Evolutionary conservation across 2,329 filamentous ascomycete genomes (phyloP).

Genomic region (Calonectria hongkongensis): DNA sequence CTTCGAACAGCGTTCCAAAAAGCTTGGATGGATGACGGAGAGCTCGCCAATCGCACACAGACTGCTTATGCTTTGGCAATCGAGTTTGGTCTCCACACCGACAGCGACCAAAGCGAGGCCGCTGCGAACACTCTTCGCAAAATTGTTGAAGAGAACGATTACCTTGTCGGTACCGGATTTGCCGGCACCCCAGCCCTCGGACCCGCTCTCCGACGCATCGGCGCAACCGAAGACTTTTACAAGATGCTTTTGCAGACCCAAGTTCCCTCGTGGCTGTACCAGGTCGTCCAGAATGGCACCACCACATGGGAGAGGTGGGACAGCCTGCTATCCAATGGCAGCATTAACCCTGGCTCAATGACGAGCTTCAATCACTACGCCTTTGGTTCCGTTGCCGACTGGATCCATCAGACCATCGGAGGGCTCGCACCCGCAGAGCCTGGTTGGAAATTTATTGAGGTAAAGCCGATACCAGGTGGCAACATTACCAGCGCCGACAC

Average conservation of each 20-base stretch:
- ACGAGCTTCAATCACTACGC: conserved; percentile 72
- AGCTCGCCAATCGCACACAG: conserved; percentile 62
- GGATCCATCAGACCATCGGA: conserved; percentile 66
- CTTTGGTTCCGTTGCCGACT: conserved; percentile 68
- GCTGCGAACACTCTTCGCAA: conserved; percentile 56
- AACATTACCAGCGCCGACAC: conserved; percentile 35
- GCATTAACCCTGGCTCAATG: conserved; percentile 67
- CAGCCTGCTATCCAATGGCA: conserved; percentile 65
- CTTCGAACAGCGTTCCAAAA: conserved; percentile 56
- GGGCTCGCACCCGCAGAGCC: conserved; percentile 63
- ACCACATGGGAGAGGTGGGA: conserved; percentile 73
- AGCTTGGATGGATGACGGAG: conserved; percentile 57
- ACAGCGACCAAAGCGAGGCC: conserved; percentile 38
- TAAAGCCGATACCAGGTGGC: conserved; percentile 60
- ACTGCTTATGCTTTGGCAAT: conserved; percentile 63
- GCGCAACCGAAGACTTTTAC: conserved; percentile 62
- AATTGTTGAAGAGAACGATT: conserved; percentile 57
- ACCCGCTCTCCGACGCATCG: conserved; percentile 43
- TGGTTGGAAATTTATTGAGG: conserved; percentile 62
- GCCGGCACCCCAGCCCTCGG: conserved; percentile 26
- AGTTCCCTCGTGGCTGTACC: conserved; percentile 69
- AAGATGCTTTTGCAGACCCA: conserved; percentile 68
- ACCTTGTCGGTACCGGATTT: conserved; percentile 65
- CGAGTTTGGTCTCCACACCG: conserved; percentile 60
- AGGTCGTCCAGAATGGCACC: conserved; percentile 66